Base-by-base conservation (phyloP, 1,139 yeast species). In the Blastobotrys niveus region DNA sequence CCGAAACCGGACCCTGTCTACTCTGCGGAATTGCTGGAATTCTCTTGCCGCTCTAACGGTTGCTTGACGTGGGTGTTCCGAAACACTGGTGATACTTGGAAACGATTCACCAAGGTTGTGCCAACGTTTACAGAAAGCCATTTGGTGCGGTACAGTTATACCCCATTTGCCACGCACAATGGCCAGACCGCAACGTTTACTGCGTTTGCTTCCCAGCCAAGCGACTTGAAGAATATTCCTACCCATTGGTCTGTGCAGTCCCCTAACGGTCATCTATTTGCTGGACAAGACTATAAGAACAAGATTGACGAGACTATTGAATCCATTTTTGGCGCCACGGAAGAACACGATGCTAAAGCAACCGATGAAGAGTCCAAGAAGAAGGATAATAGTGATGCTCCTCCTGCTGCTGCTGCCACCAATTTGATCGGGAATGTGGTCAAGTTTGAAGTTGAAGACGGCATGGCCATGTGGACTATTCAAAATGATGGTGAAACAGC, bases 31-130 rank as follows among this genome's bases (percentile, higher is more conserved):
- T 30, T 44, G 14, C 38, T 38, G 1, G 42, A 42, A 21, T 44
- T 47, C 19, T 31, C 40, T 3, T 31, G 43, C 24, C 38, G 42
- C n/a, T 17, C 37, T n/a, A 44, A 42, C 19, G 50, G 48, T 5
- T 47, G 50, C 20, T 34, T 44, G 22, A 48, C 44, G 1, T 42
- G 47, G 48, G 39, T 33, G 10, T 42, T 49, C 30, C 41, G 34
- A 26, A 51, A 52, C 42, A 46, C 46, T 8, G 56, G 56, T 17
- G 42, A 39, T 25, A 33, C 51, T 12, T 52, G 56, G 56, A 51
- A 52, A 7, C 40, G 45, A 22, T 53, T 49, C 32, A 48, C 53
- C 18, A 29, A 29, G 32, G 42, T 45, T 17, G 45, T 42, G 9
- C 46, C 49, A 6, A 42, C 40, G 5, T 24, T 17, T 27, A 44